Evolutionary conservation across 148 eudicot genomes (phyloP).

Genomic region (Oxyria digyna): DNA sequence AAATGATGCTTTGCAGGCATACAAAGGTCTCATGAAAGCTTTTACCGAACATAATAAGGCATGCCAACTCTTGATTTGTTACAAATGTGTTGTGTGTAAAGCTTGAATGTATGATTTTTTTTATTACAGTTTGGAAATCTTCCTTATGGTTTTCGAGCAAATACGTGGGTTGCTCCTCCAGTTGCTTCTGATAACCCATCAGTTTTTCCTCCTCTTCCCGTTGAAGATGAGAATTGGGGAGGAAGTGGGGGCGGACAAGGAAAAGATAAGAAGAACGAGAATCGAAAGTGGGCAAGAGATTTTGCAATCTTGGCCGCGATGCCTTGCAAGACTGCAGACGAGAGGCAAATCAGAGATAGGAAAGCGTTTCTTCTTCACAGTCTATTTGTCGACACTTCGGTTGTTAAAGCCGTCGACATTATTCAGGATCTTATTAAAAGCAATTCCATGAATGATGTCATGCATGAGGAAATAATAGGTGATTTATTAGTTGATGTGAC

Average conservation of each 20-base stretch:
- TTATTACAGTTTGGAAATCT: slow-evolving; percentile 83
- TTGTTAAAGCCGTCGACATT: slow-evolving; percentile 55
- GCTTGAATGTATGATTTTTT: not conserved
- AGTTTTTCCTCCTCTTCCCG: slow-evolving; percentile 63
- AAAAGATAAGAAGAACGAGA: slow-evolving; percentile 46
- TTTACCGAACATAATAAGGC: slow-evolving; percentile 84
- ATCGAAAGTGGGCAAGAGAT: slow-evolving; percentile 68
- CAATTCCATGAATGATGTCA: slow-evolving; percentile 11
- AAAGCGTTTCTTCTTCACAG: slow-evolving; percentile 90
- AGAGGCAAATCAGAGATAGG: slow-evolving; percentile 75
- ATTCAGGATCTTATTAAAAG: slow-evolving; percentile 32
- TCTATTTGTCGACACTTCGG: slow-evolving; percentile 83
- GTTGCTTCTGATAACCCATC: slow-evolving; percentile 59
- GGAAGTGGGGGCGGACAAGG: slow-evolving; percentile 96
- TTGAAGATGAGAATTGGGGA: slow-evolving; percentile 88
- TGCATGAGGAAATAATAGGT: slow-evolving; percentile 49
- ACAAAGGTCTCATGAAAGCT: slow-evolving; percentile 79
- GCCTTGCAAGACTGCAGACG: slow-evolving; percentile 90
- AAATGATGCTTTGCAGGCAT: slow-evolving; percentile 41
- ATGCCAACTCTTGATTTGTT: slow-evolving; percentile 9
- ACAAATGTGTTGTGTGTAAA: slow-evolving; percentile 4
- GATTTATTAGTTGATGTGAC: slow-evolving; percentile 45
- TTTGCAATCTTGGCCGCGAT: slow-evolving; percentile 68
- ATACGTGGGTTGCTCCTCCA: slow-evolving; percentile 91
- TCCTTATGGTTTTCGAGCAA: slow-evolving; percentile 89